Conservation (phyloP, 2,329 filamentous ascomycete genomes). For the Dryadomyces sulphureus region DNA sequence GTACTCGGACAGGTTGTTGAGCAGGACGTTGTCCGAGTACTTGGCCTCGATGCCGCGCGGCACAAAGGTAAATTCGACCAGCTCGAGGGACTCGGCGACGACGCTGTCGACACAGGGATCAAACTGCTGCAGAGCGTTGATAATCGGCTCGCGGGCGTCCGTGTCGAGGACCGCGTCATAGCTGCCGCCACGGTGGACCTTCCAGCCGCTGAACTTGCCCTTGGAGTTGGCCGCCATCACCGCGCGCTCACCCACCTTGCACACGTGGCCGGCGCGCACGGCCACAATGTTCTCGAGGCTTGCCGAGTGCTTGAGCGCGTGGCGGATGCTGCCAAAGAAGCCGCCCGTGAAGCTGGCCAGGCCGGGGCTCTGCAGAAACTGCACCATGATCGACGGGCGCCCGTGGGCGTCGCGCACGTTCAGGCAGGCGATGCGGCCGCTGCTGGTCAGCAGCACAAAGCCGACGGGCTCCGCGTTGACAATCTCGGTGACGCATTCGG, state of each 20-base stretch:
- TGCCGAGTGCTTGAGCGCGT: slow-evolving; percentile 54
- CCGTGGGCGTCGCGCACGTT: slow-evolving; percentile 78
- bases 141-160: slow-evolving; percentile 52
- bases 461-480: slow-evolving; percentile 75
- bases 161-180: slow-evolving; percentile 59
- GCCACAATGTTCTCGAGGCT: slow-evolving; percentile 68
- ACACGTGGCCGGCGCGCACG: slow-evolving; percentile 57
- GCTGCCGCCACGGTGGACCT: slow-evolving; percentile 74
- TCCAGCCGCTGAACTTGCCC: slow-evolving; percentile 73
- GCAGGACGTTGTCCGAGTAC: slow-evolving; percentile 32
- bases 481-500: slow-evolving; percentile 64
- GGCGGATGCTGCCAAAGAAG: slow-evolving; percentile 68
- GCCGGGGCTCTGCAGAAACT: slow-evolving; percentile 55
- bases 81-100: slow-evolving; percentile 46
- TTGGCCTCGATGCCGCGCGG: slow-evolving; percentile 35
- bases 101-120: slow-evolving; percentile 33
- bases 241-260: slow-evolving; percentile 68
- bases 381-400: slow-evolving; percentile 62
- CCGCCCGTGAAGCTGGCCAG: slow-evolving; percentile 43
- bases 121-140: slow-evolving; percentile 43
- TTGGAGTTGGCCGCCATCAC: slow-evolving; percentile 65
- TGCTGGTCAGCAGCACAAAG: slow-evolving; percentile 73
- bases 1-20: slow-evolving; percentile 33
- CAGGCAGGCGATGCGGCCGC: slow-evolving; percentile 73
- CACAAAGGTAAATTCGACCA: slow-evolving; percentile 68